Evolutionary conservation across 768 basidiomycete genomes (phyloP).

Genomic region (Bullera alba): DNA sequence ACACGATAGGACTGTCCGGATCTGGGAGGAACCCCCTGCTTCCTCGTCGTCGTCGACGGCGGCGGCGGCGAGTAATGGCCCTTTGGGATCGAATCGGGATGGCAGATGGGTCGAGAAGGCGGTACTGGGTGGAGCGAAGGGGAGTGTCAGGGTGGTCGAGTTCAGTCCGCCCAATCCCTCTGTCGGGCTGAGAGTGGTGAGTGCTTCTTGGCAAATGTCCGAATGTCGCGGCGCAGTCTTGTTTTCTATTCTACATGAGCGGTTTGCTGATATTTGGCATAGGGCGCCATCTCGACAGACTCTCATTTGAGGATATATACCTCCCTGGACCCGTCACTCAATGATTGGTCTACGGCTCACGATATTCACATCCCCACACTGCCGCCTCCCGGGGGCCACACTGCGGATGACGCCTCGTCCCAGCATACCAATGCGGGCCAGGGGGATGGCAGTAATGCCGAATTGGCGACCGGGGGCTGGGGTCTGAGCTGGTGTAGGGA

Average conservation of each 20-base stretch:
- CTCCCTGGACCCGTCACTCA: constrained; percentile 41
- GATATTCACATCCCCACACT: constrained; percentile 40
- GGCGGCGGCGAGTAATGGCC: neutral
- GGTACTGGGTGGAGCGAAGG: constrained; percentile 72
- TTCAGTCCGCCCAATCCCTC: constrained; percentile 67
- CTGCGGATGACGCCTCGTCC: neutral
- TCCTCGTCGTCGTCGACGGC: no score
- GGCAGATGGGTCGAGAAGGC: constrained; percentile 47
- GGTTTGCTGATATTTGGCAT: neutral
- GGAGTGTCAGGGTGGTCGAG: constrained; percentile 75
- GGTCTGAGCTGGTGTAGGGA: constrained; percentile 94
- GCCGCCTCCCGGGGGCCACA: constrained; percentile 8
- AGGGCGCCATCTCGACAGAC: constrained; percentile 87
- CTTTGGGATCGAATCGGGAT: constrained; percentile 5
- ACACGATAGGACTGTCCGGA: constrained; percentile 83
- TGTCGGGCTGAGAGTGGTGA: constrained; percentile 79
- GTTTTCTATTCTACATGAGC: neutral
- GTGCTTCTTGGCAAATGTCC: neutral
- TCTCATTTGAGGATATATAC: constrained; percentile 83
- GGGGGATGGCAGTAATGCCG: constrained; percentile 37
- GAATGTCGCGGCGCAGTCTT: neutral
- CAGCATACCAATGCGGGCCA: constrained; percentile 54
- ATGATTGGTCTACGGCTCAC: constrained; percentile 41
- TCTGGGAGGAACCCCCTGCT: constrained; percentile 65
- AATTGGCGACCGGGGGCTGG: constrained; percentile 77